Conservation (phyloP, 169 alveolate species). For the Plasmodium relictum region DNA sequence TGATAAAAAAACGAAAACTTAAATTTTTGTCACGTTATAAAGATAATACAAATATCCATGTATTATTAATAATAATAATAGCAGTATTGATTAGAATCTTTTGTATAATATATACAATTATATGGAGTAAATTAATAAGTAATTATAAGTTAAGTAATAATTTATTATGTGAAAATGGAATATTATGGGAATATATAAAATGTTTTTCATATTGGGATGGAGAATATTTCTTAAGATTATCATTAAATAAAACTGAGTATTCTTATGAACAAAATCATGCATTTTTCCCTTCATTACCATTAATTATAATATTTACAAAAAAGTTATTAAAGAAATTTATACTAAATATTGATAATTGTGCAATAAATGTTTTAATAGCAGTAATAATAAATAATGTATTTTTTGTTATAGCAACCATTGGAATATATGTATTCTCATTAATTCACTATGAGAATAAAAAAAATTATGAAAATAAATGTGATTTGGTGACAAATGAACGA, state of each 20-base stretch:
- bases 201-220: conserved; percentile 80
- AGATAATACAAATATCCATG: neutral
- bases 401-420: conserved; percentile 29
- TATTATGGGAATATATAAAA: conserved; percentile 35
- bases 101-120: conserved; percentile 37
- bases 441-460: conserved; percentile 1
- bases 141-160: conserved; percentile 56
- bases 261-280: conserved; percentile 83
- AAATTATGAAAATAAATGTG: neutral
- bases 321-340: conserved; percentile 1
- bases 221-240: conserved; percentile 81
- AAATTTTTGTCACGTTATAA: neutral
- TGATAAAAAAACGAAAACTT: neutral
- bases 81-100: conserved; percentile 12
- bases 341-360: conserved; percentile 6
- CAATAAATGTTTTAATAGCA: conserved; percentile 22
- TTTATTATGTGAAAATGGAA: conserved; percentile 26
- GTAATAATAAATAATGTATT: conserved; percentile 37
- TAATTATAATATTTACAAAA: conserved; percentile 34
- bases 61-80: conserved; percentile 1
- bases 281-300: conserved; percentile 85
- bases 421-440: conserved; percentile 35
- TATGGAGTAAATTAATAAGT: conserved; percentile 46
- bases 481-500: neutral
- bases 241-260: conserved; percentile 81